Evolutionary conservation across 331 rosid species (phyloP).

Genomic region (Rosa hybrid): DNA sequence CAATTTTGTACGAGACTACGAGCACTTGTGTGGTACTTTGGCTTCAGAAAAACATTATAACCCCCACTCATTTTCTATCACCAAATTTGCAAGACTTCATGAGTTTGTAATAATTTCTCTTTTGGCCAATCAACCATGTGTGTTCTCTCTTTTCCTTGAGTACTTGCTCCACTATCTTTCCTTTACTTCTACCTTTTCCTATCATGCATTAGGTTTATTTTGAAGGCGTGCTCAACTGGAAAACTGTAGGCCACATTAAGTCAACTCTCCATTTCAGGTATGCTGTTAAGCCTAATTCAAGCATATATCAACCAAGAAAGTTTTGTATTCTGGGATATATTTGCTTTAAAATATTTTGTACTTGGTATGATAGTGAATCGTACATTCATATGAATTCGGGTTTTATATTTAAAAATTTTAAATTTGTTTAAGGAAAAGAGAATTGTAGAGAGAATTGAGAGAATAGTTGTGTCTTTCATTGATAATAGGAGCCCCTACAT

Average conservation of each 20-base stretch:
- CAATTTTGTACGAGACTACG: constrained; percentile 15
- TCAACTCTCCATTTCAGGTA: not conserved
- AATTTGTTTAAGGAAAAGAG: too few species aligned
- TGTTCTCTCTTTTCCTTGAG: not conserved
- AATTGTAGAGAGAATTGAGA: too few species aligned
- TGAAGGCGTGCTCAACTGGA: not conserved
- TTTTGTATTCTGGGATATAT: too few species aligned
- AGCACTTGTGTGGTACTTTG: constrained; percentile 19
- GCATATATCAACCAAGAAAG: too few species aligned
- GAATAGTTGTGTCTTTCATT: too few species aligned
- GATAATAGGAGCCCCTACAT: too few species aligned
- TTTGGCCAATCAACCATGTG: constrained; percentile 17
- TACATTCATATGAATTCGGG: too few species aligned
- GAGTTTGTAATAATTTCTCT: constrained; percentile 13
- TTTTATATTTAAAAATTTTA: too few species aligned
- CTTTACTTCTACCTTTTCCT: not conserved
- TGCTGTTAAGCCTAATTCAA: not conserved
- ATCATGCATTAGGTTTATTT: constrained; percentile 14
- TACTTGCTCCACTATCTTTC: constrained; percentile 11
- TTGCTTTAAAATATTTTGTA: too few species aligned
- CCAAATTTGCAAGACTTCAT: constrained; percentile 2
- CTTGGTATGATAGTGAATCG: too few species aligned
- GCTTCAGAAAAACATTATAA: not conserved
- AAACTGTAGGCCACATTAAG: not conserved
- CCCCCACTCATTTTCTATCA: not conserved